These are phyloP conservation scores for Diplosphaera chodatii DNA, from an alignment of 139 green algal genomes.

Conservation along the genomic window DNA sequence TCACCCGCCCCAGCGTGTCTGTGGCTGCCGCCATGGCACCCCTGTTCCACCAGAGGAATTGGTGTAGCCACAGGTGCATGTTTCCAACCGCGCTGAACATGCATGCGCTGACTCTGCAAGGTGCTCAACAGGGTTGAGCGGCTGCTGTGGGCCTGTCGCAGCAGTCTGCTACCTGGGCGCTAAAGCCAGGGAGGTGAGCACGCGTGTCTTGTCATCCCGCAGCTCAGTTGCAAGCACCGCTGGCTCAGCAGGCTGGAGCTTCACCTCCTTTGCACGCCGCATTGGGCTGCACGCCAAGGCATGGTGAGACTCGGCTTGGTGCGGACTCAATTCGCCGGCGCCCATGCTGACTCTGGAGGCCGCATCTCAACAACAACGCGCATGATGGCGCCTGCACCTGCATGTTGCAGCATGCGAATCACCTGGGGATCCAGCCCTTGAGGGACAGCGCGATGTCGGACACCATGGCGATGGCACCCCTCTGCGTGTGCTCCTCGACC, in stretches of 20 bases:
- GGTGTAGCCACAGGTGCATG: too few relatives aligned
- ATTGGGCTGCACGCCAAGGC: slow-evolving; percentile 2
- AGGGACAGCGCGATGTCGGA: slow-evolving; percentile 19
- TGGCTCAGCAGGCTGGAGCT: slow-evolving; percentile 10
- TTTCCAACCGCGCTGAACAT: too few relatives aligned
- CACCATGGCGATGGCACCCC: slow-evolving; percentile 27
- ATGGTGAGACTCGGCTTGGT: too few relatives aligned
- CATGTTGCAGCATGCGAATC: too few relatives aligned
- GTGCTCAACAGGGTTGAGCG: neutral
- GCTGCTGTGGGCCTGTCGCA: neutral
- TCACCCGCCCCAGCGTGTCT: slow-evolving; percentile 54
- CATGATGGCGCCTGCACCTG: too few relatives aligned
- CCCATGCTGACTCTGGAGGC: too few relatives aligned
- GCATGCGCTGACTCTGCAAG: too few relatives aligned
- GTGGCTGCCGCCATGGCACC: slow-evolving; percentile 39
- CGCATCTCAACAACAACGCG: too few relatives aligned
- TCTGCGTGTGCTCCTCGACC: slow-evolving; percentile 25
- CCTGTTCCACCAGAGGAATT: too few relatives aligned
- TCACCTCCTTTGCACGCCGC: slow-evolving; percentile 3
- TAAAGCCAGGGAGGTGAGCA: neutral
- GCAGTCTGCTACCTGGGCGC: neutral
- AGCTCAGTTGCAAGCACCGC: slow-evolving; percentile 2
- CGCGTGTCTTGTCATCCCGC: slow-evolving; percentile 15
- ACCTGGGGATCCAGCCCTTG: slow-evolving; percentile 2
- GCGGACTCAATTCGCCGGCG: too few relatives aligned